These are phyloP conservation scores for Pulicaria dysenterica DNA, from an alignment of 129 eudicot species.

Conservation along the genomic window DNA sequence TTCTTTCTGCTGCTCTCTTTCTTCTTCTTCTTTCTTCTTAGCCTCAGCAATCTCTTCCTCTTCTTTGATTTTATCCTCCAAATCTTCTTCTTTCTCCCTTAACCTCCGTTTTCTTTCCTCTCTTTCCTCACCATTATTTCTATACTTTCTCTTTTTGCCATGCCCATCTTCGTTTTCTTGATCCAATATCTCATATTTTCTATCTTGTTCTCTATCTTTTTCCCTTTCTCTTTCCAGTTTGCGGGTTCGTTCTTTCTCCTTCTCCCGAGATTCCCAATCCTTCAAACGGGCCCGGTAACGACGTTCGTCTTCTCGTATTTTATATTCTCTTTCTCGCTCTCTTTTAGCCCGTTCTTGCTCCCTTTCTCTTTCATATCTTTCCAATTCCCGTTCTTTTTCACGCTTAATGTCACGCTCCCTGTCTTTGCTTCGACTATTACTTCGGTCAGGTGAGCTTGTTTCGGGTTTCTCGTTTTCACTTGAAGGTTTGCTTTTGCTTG, in stretches of 20 bases:
- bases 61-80: constrained; percentile 79
- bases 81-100: constrained; percentile 90
- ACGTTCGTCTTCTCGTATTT: constrained; percentile 82
- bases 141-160: constrained; percentile 75
- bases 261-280: constrained; percentile 93
- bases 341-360: constrained; percentile 94
- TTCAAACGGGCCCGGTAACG: constrained; percentile 69
- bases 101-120: constrained; percentile 83
- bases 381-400: constrained; percentile 93
- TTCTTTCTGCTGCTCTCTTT: constrained; percentile 56
- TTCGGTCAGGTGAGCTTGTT: constrained; percentile 82
- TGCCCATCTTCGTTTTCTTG: constrained; percentile 87
- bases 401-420: constrained; percentile 73
- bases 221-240: constrained; percentile 87
- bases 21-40: constrained; percentile 70
- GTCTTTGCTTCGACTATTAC: constrained; percentile 58
- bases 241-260: constrained; percentile 71
- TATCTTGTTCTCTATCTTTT: constrained; percentile 78
- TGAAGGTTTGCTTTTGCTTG: constrained; percentile 57
- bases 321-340: constrained; percentile 90
- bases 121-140: constrained; percentile 73
- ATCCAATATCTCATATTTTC: constrained; percentile 69
- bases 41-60: constrained; percentile 89
- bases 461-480: constrained; percentile 63
- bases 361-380: constrained; percentile 87